Evolutionary conservation across 306 rosid species (phyloP).

Genomic region (Ormosia semicastrata): DNA sequence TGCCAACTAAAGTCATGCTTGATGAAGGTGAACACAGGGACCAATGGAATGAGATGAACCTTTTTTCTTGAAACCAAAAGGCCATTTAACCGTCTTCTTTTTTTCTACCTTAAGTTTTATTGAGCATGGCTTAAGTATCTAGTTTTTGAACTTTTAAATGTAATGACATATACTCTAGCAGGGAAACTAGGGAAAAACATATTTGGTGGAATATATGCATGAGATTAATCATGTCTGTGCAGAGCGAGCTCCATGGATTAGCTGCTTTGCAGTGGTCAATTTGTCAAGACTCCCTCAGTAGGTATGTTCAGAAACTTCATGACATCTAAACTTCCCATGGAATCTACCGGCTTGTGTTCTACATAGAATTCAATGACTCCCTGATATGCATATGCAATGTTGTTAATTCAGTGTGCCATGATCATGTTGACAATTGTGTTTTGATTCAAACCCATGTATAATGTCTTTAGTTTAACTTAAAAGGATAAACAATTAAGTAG

Average conservation of each 20-base stretch:
- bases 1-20: background rate
- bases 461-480: background rate
- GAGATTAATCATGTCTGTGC: constrained; percentile 43
- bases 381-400: constrained; percentile 2
- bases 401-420: background rate
- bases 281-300: constrained; percentile 81
- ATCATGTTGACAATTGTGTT: background rate
- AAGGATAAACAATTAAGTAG: background rate
- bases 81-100: background rate
- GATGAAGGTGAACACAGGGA: background rate
- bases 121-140: constrained; percentile 7
- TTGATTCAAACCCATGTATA: background rate
- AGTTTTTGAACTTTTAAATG: constrained; percentile 16
- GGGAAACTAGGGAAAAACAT: constrained; percentile 26
- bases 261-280: constrained; percentile 97
- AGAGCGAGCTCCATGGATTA: constrained; percentile 89
- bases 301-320: constrained; percentile 47
- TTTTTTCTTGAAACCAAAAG: constrained; percentile 6
- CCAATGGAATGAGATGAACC: constrained; percentile 4
- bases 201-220: constrained; percentile 30
- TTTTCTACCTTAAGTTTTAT: background rate
- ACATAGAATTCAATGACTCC: background rate
- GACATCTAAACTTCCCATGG: constrained; percentile 13
- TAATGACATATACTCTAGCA: constrained; percentile 26
- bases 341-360: background rate